Conservation (phyloP, 208 protist genomes). For the Vickermania spadyakhi region DNA sequence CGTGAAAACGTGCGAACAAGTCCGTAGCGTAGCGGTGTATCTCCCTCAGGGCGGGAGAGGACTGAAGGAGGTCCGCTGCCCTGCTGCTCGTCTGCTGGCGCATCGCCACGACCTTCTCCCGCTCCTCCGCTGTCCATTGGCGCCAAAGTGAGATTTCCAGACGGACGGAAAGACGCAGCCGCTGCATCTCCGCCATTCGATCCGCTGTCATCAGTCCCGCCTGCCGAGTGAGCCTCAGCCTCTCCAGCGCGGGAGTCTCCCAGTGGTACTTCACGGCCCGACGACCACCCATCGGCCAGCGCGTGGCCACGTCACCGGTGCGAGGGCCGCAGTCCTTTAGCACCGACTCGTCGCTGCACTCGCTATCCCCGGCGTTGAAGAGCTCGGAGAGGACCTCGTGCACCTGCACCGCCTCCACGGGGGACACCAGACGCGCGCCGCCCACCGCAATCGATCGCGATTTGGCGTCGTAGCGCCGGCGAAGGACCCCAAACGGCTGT, state of each 20-base stretch:
- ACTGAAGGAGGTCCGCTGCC: slow-evolving; percentile 19
- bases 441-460: slow-evolving; percentile 5
- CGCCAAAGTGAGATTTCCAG: slow-evolving; percentile 80
- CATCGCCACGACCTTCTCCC: slow-evolving; percentile 4
- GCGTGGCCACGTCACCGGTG: slow-evolving; percentile 4
- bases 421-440: slow-evolving; percentile 27
- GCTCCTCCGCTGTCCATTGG: slow-evolving; percentile 31
- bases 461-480: slow-evolving; percentile 26
- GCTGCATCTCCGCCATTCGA: slow-evolving; percentile 29
- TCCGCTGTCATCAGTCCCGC: slow-evolving; percentile 35
- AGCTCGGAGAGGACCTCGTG: slow-evolving; percentile 10
- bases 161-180: slow-evolving; percentile 15
- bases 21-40: slow-evolving; percentile 35
- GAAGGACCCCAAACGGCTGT: slow-evolving; percentile 33
- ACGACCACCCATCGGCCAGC: slow-evolving; percentile 66
- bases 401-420: slow-evolving; percentile 31
- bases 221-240: slow-evolving; percentile 15
- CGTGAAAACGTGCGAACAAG: slow-evolving; percentile 34
- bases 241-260: slow-evolving; percentile 32
- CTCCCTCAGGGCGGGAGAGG: slow-evolving; percentile 32
- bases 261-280: slow-evolving; percentile 55
- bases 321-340: neutral
- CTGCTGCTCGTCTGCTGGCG: slow-evolving; percentile 13
- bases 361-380: neutral
- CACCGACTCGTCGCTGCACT: neutral